These are phyloP conservation scores for Auriculariales sp. DNA, from an alignment of 768 basidiomycete genomes.

Conservation along the genomic window DNA sequence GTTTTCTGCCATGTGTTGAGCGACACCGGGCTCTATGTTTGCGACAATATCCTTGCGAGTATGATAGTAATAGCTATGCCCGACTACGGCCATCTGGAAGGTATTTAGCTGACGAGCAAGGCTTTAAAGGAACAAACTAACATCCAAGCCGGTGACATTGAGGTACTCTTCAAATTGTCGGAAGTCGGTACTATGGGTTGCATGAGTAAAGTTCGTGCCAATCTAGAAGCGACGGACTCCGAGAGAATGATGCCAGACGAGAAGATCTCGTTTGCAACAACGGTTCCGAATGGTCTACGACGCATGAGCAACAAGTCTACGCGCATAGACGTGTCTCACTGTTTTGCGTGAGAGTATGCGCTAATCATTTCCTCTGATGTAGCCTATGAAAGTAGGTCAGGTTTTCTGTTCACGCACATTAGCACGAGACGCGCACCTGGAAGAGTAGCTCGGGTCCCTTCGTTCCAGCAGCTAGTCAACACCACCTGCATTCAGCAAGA, in stretches of 20 bases:
- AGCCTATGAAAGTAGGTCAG: too few species aligned
- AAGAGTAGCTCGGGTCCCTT: constrained; percentile 83
- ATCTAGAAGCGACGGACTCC: constrained; percentile 38
- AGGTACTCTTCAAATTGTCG: constrained; percentile 85
- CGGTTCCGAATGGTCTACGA: constrained; percentile 67
- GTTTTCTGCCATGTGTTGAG: constrained; percentile 82
- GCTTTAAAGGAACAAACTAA: constrained; percentile 20
- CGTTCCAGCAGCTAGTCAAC: constrained; percentile 57
- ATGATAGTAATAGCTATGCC: constrained; percentile 88
- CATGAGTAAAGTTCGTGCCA: constrained; percentile 3
- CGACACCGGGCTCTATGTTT: constrained; percentile 73
- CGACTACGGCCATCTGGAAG: constrained; percentile 74
- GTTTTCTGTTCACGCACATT: too few species aligned
- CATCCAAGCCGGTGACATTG: constrained; percentile 83
- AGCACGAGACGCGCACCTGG: too few species aligned
- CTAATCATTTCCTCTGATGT: constrained; percentile 91
- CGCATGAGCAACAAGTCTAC: neutral
- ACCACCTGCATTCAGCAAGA: constrained; percentile 2
- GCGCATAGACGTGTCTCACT: constrained; percentile 23
- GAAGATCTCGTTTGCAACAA: constrained; percentile 87
- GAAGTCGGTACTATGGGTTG: constrained; percentile 67
- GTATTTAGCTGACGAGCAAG: neutral
- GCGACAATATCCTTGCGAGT: constrained; percentile 81
- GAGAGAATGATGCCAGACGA: constrained; percentile 80
- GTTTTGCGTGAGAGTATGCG: constrained; percentile 73